phyloP scores from a whole-genome alignment of 2,329 filamentous ascomycete species.

The Neocucurbitaria cava region DNA sequence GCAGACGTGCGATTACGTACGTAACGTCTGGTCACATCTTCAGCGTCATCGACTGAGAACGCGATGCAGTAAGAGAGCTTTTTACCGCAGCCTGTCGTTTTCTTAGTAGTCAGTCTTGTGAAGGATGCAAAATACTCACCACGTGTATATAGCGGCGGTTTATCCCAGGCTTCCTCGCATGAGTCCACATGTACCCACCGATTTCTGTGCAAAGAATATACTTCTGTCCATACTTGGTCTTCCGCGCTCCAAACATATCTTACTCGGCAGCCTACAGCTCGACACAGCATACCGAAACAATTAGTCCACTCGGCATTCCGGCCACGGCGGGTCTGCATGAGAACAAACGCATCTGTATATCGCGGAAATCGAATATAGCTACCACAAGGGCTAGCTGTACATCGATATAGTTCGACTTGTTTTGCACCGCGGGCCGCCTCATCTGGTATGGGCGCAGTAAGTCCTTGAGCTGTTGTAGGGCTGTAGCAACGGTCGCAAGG shows the following conservation, averaged over 20 bases:
- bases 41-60: conserved; percentile 82
- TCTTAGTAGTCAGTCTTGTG: conserved; percentile 3
- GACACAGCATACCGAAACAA: conserved; percentile 95
- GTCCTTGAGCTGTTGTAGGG: conserved; percentile 78
- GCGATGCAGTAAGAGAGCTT: conserved; percentile 94
- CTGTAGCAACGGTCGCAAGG: conserved; percentile 77
- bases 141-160: conserved; percentile 85
- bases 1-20: conserved; percentile 54
- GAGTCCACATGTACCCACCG: conserved; percentile 92
- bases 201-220: conserved; percentile 87
- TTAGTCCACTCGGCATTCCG: conserved; percentile 93
- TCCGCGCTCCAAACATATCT: conserved; percentile 98
- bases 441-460: conserved; percentile 80
- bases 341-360: conserved; percentile 88
- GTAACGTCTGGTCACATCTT: conserved; percentile 67
- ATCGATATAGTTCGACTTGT: conserved; percentile 84
- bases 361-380: conserved; percentile 85
- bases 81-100: conserved; percentile 73
- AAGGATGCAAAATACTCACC: conserved; percentile 56
- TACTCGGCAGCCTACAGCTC: conserved; percentile 83
- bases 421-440: conserved; percentile 84
- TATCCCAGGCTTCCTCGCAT: conserved; percentile 92
- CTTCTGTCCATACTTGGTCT: conserved; percentile 93
- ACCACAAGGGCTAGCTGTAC: conserved; percentile 75
- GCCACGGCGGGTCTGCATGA: conserved; percentile 81